These are phyloP conservation scores for Bryoglossum gracile DNA, from an alignment of 495 filamentous ascomycete species.

Conservation along the genomic window DNA sequence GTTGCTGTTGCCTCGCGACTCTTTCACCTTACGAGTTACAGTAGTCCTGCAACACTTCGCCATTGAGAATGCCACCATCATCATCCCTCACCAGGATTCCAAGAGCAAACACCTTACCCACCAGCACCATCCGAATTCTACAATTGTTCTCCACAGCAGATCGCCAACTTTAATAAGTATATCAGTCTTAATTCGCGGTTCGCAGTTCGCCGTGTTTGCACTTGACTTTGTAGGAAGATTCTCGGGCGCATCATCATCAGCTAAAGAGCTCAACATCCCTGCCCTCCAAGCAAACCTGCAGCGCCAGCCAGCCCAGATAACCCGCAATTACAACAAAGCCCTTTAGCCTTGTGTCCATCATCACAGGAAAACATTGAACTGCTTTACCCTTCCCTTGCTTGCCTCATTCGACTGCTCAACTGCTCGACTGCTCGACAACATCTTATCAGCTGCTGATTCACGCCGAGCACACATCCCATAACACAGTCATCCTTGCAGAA, in stretches of 20 bases:
- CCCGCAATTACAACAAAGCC: no score
- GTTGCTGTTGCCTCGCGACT: background rate
- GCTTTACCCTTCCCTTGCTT: background rate
- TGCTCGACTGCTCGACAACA: no score
- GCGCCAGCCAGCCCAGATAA: background rate
- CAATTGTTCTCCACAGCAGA: background rate
- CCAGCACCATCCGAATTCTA: conserved; percentile 2
- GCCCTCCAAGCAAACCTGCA: background rate
- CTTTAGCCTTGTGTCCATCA: background rate
- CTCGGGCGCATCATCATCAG: conserved; percentile 1
- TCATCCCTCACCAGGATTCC: background rate
- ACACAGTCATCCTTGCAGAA: conserved; percentile 23
- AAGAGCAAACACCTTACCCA: no score
- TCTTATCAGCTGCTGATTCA: conserved; percentile 6
- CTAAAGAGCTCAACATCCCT: background rate
- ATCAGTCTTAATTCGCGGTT: no score
- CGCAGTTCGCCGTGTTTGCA: background rate
- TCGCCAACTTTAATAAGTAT: background rate
- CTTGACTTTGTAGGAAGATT: background rate
- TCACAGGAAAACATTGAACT: background rate
- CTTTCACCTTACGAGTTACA: background rate
- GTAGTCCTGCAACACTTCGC: background rate
- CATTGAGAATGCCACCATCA: background rate
- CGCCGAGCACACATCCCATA: background rate
- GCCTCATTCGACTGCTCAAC: no score